Evolutionary conservation across 148 eudicot genomes (phyloP), one percentile per base, ranked within the genome.

Genomic region (Vaccinium darrowii): DNA sequence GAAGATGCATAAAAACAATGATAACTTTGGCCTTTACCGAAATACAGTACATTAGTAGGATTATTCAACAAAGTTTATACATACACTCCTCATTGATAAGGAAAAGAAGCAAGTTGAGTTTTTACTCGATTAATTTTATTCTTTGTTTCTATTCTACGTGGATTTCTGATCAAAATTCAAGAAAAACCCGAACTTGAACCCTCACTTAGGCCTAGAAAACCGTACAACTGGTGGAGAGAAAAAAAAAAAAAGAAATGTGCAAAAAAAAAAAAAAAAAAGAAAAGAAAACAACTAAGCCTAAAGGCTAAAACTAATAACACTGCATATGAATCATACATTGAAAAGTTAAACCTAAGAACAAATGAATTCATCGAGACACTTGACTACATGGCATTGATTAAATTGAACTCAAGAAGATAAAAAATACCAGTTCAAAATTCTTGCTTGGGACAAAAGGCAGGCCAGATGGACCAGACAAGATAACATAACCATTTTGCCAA

Each of bases 391-490:
- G 9, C n/a, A 65, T 36, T 69, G 25, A 27, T 82, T 36, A 80
- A 57, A 82, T 27, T 23, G 52, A 78, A 78, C 1, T 78, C 27
- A 14, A n/a, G 50, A 49, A 82, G 76, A 8, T 54, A n/a, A 67
- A 74, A 33, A 90, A 50, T 88, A 97, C 99, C 96, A 97, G 86
- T 87, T 97, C 98, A 76, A 98, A 95, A 86, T 97, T 97, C 86
- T 95, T 98, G 85, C 87, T 93, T 63, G 99, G 93, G 49, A 94
- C 89, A 78, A 96, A 85, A 43, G 98, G 98, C 53, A 98, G 96
- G 25, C 98, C 98, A 49, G 94, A 92, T 39, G 98, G 95, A 84
- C 99, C 99, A 88, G 98, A 97, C 85, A 97, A 90, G 57, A 97
- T 93, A 71, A 97, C 99, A 81, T 96, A 93, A 36, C 86, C 91